A percentile compares a stretch with the other conserved stretches of the same genome.
Evolutionary conservation across 495 filamentous ascomycete genomes (phyloP).

Genomic region (Tetracladium marchalianum): DNA sequence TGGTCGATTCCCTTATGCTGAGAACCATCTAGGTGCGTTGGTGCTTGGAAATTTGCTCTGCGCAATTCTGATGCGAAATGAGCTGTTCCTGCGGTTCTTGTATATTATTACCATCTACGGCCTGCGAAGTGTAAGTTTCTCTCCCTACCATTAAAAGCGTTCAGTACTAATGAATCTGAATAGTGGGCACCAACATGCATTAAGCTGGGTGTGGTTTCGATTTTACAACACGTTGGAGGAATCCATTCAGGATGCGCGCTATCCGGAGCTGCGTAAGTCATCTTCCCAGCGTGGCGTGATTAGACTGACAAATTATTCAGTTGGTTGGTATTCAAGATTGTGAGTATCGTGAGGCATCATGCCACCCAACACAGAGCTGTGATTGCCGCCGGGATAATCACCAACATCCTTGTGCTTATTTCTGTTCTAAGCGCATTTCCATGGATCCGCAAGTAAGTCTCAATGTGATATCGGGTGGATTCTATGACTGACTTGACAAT

Average conservation of each 20-base stretch:
- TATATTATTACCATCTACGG: slow-evolving; percentile 33
- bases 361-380: slow-evolving; percentile 23
- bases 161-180: slow-evolving; percentile 8
- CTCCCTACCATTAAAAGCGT: background rate
- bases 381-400: slow-evolving; percentile 31
- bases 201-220: slow-evolving; percentile 29
- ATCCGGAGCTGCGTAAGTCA: slow-evolving; percentile 29
- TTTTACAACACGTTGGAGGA: slow-evolving; percentile 34
- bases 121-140: slow-evolving; percentile 25
- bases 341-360: slow-evolving; percentile 27
- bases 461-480: slow-evolving; percentile 1
- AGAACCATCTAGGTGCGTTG: slow-evolving; percentile 31
- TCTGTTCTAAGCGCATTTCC: slow-evolving; percentile 33
- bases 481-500: slow-evolving; percentile 3
- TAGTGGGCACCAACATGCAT: slow-evolving; percentile 32
- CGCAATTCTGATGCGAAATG: slow-evolving; percentile 34
- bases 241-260: slow-evolving; percentile 36
- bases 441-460: slow-evolving; percentile 35
- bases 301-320: slow-evolving; percentile 17
- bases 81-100: slow-evolving; percentile 30
- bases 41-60: slow-evolving; percentile 32
- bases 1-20: slow-evolving; percentile 28
- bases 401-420: slow-evolving; percentile 31
- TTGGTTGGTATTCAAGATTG: slow-evolving; percentile 33
- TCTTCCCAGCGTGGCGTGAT: background rate